Conservation (phyloP, 257 asterid species). For the Solanum pinnatisectum region DNA sequence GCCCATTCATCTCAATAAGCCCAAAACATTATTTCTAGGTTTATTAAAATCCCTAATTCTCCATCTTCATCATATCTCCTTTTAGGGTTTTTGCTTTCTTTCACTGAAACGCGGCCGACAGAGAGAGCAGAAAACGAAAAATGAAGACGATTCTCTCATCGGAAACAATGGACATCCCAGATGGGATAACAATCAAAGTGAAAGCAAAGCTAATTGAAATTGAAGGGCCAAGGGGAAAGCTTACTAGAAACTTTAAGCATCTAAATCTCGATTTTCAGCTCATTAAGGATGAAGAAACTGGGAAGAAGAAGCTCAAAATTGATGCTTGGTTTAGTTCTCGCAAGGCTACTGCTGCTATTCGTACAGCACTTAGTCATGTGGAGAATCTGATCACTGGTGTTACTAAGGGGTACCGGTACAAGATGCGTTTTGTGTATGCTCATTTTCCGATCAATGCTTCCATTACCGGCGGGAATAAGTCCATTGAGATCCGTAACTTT, state of each 20-base stretch:
- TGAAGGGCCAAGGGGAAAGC: neutral
- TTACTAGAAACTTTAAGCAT: neutral
- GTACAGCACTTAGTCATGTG: neutral
- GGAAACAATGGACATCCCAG: neutral
- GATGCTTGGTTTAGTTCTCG: neutral
- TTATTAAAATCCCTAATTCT: neutral
- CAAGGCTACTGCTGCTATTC: neutral
- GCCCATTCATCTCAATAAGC: neutral
- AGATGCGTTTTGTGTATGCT: neutral
- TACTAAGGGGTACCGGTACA: neutral
- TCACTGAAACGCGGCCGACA: neutral
- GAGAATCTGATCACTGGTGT: neutral
- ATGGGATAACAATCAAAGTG: neutral
- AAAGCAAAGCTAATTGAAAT: neutral
- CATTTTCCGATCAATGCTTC: conserved; percentile 1
- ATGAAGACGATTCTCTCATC: neutral
- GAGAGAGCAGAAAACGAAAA: neutral
- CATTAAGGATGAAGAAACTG: neutral
- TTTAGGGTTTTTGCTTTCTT: neutral
- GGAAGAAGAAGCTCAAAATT: neutral
- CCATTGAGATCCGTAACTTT: neutral
- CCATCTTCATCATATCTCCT: neutral
- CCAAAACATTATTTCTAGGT: neutral
- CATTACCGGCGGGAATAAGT: neutral
- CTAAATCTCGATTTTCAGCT: conserved; percentile 1